Conservation (phyloP, 164 flowering plant species). For the Aristolochia contorta region DNA sequence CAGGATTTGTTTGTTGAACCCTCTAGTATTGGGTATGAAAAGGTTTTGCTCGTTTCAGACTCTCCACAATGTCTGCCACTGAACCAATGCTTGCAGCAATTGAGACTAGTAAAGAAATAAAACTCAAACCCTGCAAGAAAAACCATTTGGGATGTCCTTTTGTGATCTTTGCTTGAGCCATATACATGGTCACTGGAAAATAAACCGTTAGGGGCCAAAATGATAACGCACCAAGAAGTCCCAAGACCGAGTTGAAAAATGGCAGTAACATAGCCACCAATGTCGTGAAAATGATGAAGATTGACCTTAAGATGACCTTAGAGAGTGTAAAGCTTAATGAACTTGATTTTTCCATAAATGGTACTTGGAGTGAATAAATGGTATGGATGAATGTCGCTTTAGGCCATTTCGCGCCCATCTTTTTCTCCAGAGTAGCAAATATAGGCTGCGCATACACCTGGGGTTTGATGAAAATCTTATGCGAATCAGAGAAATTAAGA, state of each 20-base stretch:
- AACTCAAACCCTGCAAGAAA: conserved; percentile 9
- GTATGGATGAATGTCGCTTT: conserved; percentile 5
- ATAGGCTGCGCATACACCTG: conserved; percentile 7
- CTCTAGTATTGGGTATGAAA: conserved; percentile 1
- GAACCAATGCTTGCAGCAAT: conserved; percentile 12
- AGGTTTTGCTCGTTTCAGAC: conserved; percentile 9
- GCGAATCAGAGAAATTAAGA: background rate
- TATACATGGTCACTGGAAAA: conserved; percentile 15
- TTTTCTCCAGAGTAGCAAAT: conserved; percentile 4
- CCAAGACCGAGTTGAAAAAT: conserved; percentile 11
- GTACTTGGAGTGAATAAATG: conserved; percentile 1
- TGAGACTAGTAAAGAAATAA: conserved; percentile 10
- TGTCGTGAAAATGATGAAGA: conserved; percentile 8
- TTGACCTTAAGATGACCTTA: conserved; percentile 6
- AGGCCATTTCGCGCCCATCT: conserved; percentile 3
- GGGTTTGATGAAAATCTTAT: background rate
- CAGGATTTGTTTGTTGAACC: background rate
- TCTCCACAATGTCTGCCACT: conserved; percentile 9
- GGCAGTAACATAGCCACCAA: conserved; percentile 15
- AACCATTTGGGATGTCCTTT: conserved; percentile 9
- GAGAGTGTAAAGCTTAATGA: conserved; percentile 6
- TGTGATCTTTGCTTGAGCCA: conserved; percentile 9
- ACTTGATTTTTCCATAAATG: background rate
- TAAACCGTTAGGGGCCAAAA: conserved; percentile 14
- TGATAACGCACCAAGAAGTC: conserved; percentile 13